These are phyloP conservation scores for Kwoniella heveanensis DNA, from an alignment of 768 basidiomycete genomes.

Conservation along the genomic window DNA sequence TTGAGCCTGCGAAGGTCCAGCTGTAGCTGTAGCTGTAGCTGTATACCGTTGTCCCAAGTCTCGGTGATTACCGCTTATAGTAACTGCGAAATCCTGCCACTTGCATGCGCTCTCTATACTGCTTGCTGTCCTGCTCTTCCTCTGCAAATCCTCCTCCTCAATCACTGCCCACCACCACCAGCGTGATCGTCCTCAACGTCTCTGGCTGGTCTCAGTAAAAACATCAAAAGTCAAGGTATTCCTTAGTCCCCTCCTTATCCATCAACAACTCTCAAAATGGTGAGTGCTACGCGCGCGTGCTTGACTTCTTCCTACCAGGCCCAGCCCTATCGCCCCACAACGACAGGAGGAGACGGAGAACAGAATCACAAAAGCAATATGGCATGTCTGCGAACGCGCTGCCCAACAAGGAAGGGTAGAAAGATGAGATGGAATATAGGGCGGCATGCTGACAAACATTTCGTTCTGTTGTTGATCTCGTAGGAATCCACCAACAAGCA, in stretches of 20 bases:
- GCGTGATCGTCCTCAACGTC: no score
- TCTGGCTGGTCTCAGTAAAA: no score
- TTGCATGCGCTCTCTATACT: not conserved
- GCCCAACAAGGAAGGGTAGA: not conserved
- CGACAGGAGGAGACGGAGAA: no score
- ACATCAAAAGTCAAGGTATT: not conserved
- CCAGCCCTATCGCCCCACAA: no score
- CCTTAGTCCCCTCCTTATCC: slow-evolving; percentile 10
- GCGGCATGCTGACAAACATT: slow-evolving; percentile 24
- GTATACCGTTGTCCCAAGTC: no score
- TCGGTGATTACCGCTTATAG: no score
- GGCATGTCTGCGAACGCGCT: not conserved
- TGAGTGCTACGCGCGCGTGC: slow-evolving; percentile 1
- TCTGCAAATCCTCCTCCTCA: not conserved
- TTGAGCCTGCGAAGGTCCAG: no score
- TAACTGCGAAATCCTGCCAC: no score
- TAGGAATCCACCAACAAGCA: slow-evolving; percentile 53
- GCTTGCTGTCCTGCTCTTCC: not conserved
- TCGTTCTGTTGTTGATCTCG: not conserved
- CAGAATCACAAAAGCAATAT: not conserved
- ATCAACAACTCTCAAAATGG: slow-evolving; percentile 31
- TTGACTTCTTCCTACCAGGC: not conserved
- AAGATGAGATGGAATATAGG: slow-evolving; percentile 4
- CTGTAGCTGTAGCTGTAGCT: no score
- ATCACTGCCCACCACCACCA: not conserved